These are phyloP conservation scores for Claviceps maximensis DNA, from an alignment of 2,329 filamentous ascomycete genomes.

Conservation along the genomic window DNA sequence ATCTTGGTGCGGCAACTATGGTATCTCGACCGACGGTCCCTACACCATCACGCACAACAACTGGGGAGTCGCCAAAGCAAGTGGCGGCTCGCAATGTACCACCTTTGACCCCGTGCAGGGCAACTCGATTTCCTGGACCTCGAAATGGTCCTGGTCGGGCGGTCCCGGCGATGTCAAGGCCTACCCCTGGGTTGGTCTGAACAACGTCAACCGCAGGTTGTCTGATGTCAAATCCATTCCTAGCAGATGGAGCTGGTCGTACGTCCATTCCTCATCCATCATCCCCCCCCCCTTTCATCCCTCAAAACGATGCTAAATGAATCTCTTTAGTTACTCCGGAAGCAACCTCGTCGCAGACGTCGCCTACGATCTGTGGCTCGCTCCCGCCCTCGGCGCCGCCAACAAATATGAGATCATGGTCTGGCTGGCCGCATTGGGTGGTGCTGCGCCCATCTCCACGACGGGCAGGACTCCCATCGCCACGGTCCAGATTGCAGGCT, in stretches of 20 bases:
- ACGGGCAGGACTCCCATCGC: constrained; percentile 12
- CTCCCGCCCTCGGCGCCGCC: constrained; percentile 25
- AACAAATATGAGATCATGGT: constrained; percentile 52
- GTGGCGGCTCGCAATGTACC: not conserved
- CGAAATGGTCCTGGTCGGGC: not conserved
- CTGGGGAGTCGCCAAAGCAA: not conserved
- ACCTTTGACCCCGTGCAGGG: not conserved
- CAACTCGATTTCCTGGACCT: not conserved
- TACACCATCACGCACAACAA: not conserved
- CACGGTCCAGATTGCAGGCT: constrained; percentile 11
- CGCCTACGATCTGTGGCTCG: constrained; percentile 48
- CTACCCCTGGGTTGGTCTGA: not conserved
- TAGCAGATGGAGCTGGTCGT: not conserved
- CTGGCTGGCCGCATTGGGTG: constrained; percentile 45
- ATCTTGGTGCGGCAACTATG: not conserved
- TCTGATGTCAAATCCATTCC: not conserved
- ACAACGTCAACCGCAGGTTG: not conserved
- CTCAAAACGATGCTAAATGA: no score
- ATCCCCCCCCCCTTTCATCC: no score
- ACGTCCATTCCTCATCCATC: not conserved
- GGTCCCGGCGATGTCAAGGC: not conserved
- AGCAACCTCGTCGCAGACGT: constrained; percentile 36
- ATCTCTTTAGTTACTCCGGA: constrained; percentile 22
- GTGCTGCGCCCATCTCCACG: constrained; percentile 38
- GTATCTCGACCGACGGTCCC: not conserved